Base-by-base conservation (phyloP, 2,329 filamentous ascomycete species). In the Pseudogymnoascus sp. region DNA sequence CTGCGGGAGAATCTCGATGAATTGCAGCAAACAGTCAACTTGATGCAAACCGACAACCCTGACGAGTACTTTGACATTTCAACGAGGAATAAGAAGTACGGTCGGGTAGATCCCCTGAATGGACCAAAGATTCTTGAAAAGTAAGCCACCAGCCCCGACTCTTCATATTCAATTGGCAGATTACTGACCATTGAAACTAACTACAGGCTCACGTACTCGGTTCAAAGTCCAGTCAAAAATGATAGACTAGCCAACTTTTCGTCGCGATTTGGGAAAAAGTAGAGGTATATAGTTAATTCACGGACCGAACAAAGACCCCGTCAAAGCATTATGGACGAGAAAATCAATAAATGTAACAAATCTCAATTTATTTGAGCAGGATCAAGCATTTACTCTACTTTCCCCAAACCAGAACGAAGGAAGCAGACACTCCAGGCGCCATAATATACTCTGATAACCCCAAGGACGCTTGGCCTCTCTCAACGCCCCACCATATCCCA, bases 31-130 rank as follows among this genome's bases (percentile, higher is more conserved):
- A 97, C 95, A 1, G 88, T 96, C 57, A 86, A 89, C 65, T 81
- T 99, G 26, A 89, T 99, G 83, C 86, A 90, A 72, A 85, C 84
- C 1, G 91, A 96, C 42, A 96, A 96, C 70, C 86, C 91, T n/a
- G 93, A 97, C 68, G 93, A 97, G 75, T 99, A 96, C 75, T 99
- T 95, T 74, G 95, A 99, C 73, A 88, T 95, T 60, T 89, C 88
- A 4, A 90, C 88, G 12, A 81, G 92, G 62, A 96, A 97, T 77
- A 93, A 90, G 78, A 96, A 96, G 74, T 99, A 96, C 73, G 90
- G 92, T 14, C 87, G 91, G 62, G 96, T 99, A 36, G 91, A 97
- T 76, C 89, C 91, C 62, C 81, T 96, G 74, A 96, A 96, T 73
- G 95, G 93, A 0, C 91, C 93, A 0, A 80, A 91, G 42, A 74